A percentile compares a stretch with the other conserved stretches of the same genome.
Evolutionary conservation across 805 yeast genomes (phyloP).

Genomic region (Starmerella tilneyi): DNA sequence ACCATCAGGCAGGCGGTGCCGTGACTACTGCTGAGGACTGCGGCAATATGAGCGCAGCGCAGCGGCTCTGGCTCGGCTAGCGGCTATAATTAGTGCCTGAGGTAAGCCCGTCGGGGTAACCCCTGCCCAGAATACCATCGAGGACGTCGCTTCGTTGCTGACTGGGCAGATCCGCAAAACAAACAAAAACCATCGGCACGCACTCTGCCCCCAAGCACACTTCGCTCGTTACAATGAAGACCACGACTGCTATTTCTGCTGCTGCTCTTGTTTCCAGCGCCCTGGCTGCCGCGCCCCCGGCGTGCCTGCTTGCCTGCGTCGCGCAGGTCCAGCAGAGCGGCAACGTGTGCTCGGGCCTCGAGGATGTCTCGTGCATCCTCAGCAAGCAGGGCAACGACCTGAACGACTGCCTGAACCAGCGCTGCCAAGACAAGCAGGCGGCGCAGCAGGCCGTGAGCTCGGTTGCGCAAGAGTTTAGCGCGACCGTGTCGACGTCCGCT

Average conservation of each 20-base stretch:
- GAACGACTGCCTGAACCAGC: slow-evolving; percentile 50
- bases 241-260: slow-evolving; percentile 31
- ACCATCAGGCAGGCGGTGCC: too few species aligned
- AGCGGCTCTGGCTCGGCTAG: too few species aligned
- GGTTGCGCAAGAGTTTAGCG: slow-evolving; percentile 19
- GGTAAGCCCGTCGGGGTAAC: not conserved
- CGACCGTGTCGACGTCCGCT: slow-evolving; percentile 13
- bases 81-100: slow-evolving; percentile 2
- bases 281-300: slow-evolving; percentile 59
- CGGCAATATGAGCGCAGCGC: too few species aligned
- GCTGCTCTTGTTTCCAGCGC: slow-evolving; percentile 29
- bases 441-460: slow-evolving; percentile 52
- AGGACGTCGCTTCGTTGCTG: slow-evolving; percentile 7
- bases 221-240: slow-evolving; percentile 17
- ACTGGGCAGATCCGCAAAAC: slow-evolving; percentile 7
- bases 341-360: slow-evolving; percentile 37
- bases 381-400: slow-evolving; percentile 42
- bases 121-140: slow-evolving; percentile 8
- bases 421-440: slow-evolving; percentile 58
- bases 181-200: not conserved
- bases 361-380: slow-evolving; percentile 62
- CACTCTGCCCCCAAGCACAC: not conserved
- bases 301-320: slow-evolving; percentile 84
- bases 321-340: slow-evolving; percentile 43
- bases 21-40: too few species aligned